These are phyloP conservation scores for Xylaria sp. DNA, from an alignment of 2,329 filamentous ascomycete genomes.

Conservation along the genomic window DNA sequence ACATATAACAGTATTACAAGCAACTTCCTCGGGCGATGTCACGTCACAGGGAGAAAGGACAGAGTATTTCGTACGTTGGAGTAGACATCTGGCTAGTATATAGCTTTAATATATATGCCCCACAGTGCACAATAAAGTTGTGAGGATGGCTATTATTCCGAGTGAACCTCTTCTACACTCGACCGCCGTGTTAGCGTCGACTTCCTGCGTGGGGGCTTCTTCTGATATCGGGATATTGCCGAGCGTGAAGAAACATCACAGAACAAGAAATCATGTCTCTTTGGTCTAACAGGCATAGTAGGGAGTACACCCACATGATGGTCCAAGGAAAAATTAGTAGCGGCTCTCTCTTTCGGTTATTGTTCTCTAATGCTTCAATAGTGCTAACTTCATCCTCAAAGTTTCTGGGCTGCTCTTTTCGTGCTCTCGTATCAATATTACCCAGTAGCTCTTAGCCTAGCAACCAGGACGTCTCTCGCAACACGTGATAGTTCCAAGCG, in stretches of 20 bases:
- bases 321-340: neutral
- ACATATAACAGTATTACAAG: too few relatives aligned
- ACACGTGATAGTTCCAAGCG: constrained; percentile 45
- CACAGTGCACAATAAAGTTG: too few relatives aligned
- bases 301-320: neutral
- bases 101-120: too few relatives aligned
- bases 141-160: too few relatives aligned
- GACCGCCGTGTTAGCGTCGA: neutral
- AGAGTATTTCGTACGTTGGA: too few relatives aligned
- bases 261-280: neutral
- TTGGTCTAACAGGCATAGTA: neutral
- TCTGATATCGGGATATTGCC: neutral
- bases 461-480: constrained; percentile 48
- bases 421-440: constrained; percentile 40
- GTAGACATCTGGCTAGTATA: too few relatives aligned
- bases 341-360: constrained; percentile 17
- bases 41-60: too few relatives aligned
- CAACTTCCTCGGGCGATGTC: too few relatives aligned
- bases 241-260: neutral
- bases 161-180: neutral
- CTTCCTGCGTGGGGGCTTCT: neutral
- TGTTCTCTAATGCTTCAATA: constrained; percentile 17
- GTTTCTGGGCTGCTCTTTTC: constrained; percentile 31
- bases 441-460: constrained; percentile 41
- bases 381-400: constrained; percentile 15